Conservation (phyloP, 2,329 filamentous ascomycete genomes). For the Emergomyces africanus region DNA sequence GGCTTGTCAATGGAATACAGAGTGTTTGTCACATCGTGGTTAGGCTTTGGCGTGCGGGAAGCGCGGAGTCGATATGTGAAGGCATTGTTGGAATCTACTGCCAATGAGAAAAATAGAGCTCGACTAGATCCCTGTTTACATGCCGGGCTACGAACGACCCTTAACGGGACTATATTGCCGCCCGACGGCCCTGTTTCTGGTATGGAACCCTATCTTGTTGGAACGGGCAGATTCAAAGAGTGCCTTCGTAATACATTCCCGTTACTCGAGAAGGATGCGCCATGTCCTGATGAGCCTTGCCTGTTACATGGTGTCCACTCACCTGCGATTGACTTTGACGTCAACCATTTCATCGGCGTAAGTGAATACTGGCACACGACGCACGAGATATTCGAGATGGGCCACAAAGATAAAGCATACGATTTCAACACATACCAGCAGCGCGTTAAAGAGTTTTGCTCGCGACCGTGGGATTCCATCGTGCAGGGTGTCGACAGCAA, state of each 20-base stretch:
- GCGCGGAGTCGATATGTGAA: conserved; percentile 78
- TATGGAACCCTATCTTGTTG: conserved; percentile 50
- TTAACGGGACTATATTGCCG: conserved; percentile 49
- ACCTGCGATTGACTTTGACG: conserved; percentile 88
- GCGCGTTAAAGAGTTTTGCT: conserved; percentile 74
- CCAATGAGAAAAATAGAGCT: conserved; percentile 46
- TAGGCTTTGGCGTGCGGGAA: conserved; percentile 94
- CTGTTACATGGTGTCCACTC: conserved; percentile 84
- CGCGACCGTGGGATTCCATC: conserved; percentile 68
- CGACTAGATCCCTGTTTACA: conserved; percentile 88
- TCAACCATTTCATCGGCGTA: conserved; percentile 95
- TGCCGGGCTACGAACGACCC: conserved; percentile 56
- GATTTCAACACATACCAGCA: conserved; percentile 83
- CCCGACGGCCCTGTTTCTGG: conserved; percentile 28
- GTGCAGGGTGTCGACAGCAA: conserved; percentile 49
- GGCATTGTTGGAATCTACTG: conserved; percentile 54
- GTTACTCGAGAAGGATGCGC: conserved; percentile 74
- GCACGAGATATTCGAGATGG: conserved; percentile 77
- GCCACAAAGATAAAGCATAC: conserved; percentile 66
- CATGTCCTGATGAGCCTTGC: conserved; percentile 73
- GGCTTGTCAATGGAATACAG: conserved; percentile 67
- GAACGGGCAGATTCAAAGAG: conserved; percentile 76
- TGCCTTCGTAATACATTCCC: conserved; percentile 74
- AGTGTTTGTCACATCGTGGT: conserved; percentile 92
- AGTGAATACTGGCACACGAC: conserved; percentile 99